Conservation (phyloP, 352 stramenopile genomes). For the Stephanocyclus meneghinianus region DNA sequence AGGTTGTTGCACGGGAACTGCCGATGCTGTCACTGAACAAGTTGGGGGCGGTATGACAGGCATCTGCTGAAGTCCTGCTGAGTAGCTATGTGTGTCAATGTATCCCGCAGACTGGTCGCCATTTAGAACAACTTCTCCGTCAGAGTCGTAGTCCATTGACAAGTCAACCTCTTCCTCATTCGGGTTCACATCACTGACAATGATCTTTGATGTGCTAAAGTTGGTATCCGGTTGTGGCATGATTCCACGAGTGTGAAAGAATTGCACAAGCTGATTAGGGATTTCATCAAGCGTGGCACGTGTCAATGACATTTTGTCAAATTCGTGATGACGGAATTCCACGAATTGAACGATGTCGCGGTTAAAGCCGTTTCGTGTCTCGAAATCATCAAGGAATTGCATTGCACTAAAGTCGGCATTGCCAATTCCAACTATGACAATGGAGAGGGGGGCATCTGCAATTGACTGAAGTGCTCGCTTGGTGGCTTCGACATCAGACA, state of each 20-base stretch:
- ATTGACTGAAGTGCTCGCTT: conserved; percentile 67
- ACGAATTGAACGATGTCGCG: conserved; percentile 88
- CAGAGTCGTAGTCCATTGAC: conserved; percentile 52
- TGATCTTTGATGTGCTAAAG: conserved; percentile 36
- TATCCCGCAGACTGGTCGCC: conserved; percentile 33
- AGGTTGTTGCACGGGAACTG: conserved; percentile 20
- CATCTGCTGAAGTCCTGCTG: conserved; percentile 11
- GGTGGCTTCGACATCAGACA: conserved; percentile 82
- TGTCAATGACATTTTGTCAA: conserved; percentile 51
- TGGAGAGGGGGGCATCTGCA: conserved; percentile 73
- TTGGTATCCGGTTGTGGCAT: conserved; percentile 45
- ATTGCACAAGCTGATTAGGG: conserved; percentile 63
- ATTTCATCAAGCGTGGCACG: conserved; percentile 68
- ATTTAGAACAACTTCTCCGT: conserved; percentile 65
- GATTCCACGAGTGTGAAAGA: conserved; percentile 61
- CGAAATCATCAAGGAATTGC: conserved; percentile 82
- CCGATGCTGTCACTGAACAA: neutral
- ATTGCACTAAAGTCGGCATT: conserved; percentile 84
- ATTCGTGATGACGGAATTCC: conserved; percentile 64
- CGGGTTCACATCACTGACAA: conserved; percentile 45
- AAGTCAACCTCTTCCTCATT: conserved; percentile 75
- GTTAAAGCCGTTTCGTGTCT: conserved; percentile 27
- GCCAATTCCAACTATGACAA: conserved; percentile 87
- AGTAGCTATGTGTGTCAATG: conserved; percentile 40
- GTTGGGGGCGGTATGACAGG: conserved; percentile 27